Evolutionary conservation across 2,329 filamentous ascomycete genomes (phyloP).

Genomic region (Chaetomium olivaceum): DNA sequence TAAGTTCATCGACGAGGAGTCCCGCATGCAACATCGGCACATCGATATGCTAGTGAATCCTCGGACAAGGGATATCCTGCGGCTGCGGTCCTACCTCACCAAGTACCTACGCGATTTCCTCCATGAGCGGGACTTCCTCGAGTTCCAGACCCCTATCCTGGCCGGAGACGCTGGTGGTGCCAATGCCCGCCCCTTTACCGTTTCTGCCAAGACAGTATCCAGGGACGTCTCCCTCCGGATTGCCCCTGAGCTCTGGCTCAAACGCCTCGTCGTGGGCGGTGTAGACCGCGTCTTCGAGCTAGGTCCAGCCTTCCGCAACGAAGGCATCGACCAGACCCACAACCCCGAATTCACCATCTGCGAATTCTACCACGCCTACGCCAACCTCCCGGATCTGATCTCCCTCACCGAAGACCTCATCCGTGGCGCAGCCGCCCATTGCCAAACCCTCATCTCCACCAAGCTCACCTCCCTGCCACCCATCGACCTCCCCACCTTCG

Average conservation of each 20-base stretch:
- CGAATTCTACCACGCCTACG: slow-evolving; percentile 91
- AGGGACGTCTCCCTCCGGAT: slow-evolving; percentile 77
- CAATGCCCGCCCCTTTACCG: slow-evolving; percentile 82
- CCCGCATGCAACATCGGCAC: slow-evolving; percentile 74
- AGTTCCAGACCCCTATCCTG: slow-evolving; percentile 89
- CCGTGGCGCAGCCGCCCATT: slow-evolving; percentile 55
- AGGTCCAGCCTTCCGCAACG: slow-evolving; percentile 88
- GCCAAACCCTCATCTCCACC: slow-evolving; percentile 48
- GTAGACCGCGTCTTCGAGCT: slow-evolving; percentile 91
- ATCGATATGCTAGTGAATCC: slow-evolving; percentile 81
- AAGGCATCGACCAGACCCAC: slow-evolving; percentile 86
- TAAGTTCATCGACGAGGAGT: slow-evolving; percentile 68
- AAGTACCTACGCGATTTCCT: slow-evolving; percentile 74
- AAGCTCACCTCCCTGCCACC: slow-evolving; percentile 49
- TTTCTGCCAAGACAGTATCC: slow-evolving; percentile 66
- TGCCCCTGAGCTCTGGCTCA: slow-evolving; percentile 93
- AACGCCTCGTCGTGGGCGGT: slow-evolving; percentile 85
- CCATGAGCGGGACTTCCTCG: slow-evolving; percentile 70
- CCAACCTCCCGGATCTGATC: slow-evolving; percentile 74
- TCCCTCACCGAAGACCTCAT: slow-evolving; percentile 73
- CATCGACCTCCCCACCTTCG: slow-evolving; percentile 51
- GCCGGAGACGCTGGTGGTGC: slow-evolving; percentile 83
- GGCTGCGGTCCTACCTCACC: slow-evolving; percentile 73
- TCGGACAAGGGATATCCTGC: slow-evolving; percentile 66
- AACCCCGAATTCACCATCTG: slow-evolving; percentile 98